Base-by-base conservation (phyloP, 129 eudicot species). In the Pulicaria dysenterica region DNA sequence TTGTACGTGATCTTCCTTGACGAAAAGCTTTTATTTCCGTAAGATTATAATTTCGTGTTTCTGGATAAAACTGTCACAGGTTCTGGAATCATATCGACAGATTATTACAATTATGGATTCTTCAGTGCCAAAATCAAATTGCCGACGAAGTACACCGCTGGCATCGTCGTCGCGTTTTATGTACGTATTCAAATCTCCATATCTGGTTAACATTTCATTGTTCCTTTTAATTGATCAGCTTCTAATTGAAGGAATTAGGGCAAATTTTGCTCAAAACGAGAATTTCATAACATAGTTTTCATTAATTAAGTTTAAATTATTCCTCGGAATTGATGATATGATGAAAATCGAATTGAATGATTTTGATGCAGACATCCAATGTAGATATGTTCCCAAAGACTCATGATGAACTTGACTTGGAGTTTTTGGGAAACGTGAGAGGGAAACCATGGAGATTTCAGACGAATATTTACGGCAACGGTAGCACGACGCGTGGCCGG, bases 31-130 rank as follows among this genome's bases (percentile, higher is more conserved):
- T 16, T 14, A 41, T 48, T 69, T 51, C 2, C 64, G 4, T 70
- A 19, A 10, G 58, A 55, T 65, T 70, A 24, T 71, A 69, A 5
- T 7, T 59, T 82, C 5, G 8, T 13, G 54, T 59, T 69, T 46
- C 34, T 60, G 36, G 39, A 19, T 64, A 3, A 24, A 72, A 44
- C 47, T 61, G 19, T 46, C 15, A 38, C 90, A 90, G 98, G 95
- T 15, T 87, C 96, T 16, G 98, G 98, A 14, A 80, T 94, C 24
- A 85, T 94, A 47, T 94, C 98, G 50, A 78, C 91, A 3, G 95
- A 94, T 73, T 94, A 90, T 83, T 94, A 90, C 87, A 88, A 85
- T 74, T 90, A 90, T 64, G 97, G 95, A 13, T 89, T 90, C 85
- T 94, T 90, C 75, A 88, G 98, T 67, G 95, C 96, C 5, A 82